Base-by-base conservation (phyloP, 148 eudicot species). In the Cornus florida region DNA sequence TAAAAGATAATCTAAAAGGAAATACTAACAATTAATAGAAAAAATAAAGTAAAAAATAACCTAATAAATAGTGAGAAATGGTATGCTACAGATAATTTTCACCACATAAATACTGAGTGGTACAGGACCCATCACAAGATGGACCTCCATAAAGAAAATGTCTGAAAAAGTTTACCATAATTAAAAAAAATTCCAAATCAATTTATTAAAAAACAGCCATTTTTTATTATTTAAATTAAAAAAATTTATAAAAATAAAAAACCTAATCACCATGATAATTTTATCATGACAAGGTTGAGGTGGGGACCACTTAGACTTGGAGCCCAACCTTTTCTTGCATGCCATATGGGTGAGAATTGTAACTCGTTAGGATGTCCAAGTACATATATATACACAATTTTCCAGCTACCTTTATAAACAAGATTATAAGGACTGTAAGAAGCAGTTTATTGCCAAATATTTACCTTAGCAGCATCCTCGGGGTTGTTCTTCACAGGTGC, bases 401-500 rank as follows among this genome's bases (percentile, higher is more conserved):
- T 48, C 53, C 10, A 48, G 53, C 10, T 8, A 33, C 4, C 48
- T 68, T 68, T 4, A 2, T 6, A 39, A 70, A 19, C 48, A 24
- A 19, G 50, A 17, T 48, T 48, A 53, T 11, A 53, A 53, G 59
- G 17, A 43, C 59, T 53, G 17, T 7, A 32, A n/a, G 59, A 72
- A 72, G 74, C 32, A 72, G 23, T 72, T 46, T 20, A 43, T 41
- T 43, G 35, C 60, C 8, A 9, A 39, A 13, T 48, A 72, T 14
- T 3, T 88, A 95, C 98, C 97, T 96, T 96, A 6, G 99, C 95
- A 80, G 99, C 99, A 88, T 96, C 99, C 82, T 96, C 98, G 39
- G 99, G 98, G 56, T 96, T 96, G 91, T 96, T 96, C 83, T 96
- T 96, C 76, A 96, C 99, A 74, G 99, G 99, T 68, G 99, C 93